Conservation (phyloP, 805 yeast species). For the Wickerhamomyces bovis region DNA sequence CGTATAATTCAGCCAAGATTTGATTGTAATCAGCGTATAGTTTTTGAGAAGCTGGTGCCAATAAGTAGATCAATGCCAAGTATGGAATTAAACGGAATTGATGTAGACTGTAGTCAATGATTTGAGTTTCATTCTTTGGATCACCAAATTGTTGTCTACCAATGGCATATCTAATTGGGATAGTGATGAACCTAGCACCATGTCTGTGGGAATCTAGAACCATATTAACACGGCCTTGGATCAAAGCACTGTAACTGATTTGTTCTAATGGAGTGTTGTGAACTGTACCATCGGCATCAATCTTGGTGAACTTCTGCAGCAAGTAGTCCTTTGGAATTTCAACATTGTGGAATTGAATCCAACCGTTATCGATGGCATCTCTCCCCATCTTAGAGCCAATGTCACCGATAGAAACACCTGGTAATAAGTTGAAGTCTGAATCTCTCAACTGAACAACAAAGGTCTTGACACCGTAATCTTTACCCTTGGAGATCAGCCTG, state of each 20-base stretch:
- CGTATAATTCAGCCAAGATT: constrained; percentile 49
- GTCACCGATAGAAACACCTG: constrained; percentile 85
- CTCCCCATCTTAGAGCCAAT: constrained; percentile 95
- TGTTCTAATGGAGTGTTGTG: constrained; percentile 76
- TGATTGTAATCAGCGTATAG: constrained; percentile 46
- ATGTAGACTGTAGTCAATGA: constrained; percentile 83
- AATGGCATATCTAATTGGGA: constrained; percentile 77
- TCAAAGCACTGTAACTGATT: constrained; percentile 78
- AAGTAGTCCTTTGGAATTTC: constrained; percentile 77
- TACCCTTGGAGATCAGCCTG: constrained; percentile 69
- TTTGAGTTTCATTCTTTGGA: constrained; percentile 55
- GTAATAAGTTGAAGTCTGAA: constrained; percentile 58
- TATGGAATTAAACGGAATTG: constrained; percentile 85
- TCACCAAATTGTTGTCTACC: constrained; percentile 55
- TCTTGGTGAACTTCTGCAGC: constrained; percentile 75
- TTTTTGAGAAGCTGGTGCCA: constrained; percentile 64
- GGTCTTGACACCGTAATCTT: constrained; percentile 89
- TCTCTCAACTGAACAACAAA: constrained; percentile 90
- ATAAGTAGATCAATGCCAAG: constrained; percentile 70
- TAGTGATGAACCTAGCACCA: constrained; percentile 72
- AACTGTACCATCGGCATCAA: constrained; percentile 64
- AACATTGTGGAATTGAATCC: constrained; percentile 88
- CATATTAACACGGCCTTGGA: constrained; percentile 89
- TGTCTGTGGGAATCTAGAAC: constrained; percentile 78
- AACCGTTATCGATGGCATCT: constrained; percentile 93